Base-by-base conservation (phyloP, 2,329 filamentous ascomycete species). In the Pseudogymnoascus sp. region DNA sequence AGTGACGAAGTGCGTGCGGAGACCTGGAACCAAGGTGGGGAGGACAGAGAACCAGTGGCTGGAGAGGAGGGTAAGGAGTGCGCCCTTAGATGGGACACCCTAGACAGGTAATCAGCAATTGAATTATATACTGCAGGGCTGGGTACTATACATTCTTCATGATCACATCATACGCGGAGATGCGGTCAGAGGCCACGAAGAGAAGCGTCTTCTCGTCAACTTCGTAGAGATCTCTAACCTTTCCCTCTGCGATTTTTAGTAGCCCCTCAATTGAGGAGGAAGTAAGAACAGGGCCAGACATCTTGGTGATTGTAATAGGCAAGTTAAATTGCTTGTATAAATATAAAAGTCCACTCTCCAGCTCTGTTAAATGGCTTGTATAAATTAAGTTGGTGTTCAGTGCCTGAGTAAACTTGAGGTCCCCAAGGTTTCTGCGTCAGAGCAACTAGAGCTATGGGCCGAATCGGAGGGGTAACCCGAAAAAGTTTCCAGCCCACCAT, bases 131-230 rank as follows among this genome's bases (percentile, higher is more conserved):
- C 29, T 77, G 80, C 58, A 84, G 75, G 59, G 83, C 74, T 63
- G 73, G 50, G 78, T 77, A 59, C 82, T 75, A 70, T 73, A 86
- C 85, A 76, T 94, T 97, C 69, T 83, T 78, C 81, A 96, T 86
- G 68, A 96, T 85, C 68, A 95, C 91, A 81, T 97, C 93, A 79
- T 93, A 97, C 61, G 94, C 94, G 24, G 91, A 96, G 73, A 97
- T 94, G 67, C 94, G 88, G 77, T 97, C 92, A 11, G 90, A 89
- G 24, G 90, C 88, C 61, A 92, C 85, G 72, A 96, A 93, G 62
- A 96, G 86, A 4, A 96, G 83, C 2, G 84, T 88, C 62, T 82
- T 76, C 40, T 84, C 77, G 71, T 90, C 84, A 60, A 95, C 77
- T 64, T 83, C 80, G 74, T 90, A 96, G 37, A 95, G 81, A 71